Evolutionary conservation across 345 rosid genomes (phyloP), one percentile per base, ranked within the genome.

Genomic region (Corchorus olitorius): DNA sequence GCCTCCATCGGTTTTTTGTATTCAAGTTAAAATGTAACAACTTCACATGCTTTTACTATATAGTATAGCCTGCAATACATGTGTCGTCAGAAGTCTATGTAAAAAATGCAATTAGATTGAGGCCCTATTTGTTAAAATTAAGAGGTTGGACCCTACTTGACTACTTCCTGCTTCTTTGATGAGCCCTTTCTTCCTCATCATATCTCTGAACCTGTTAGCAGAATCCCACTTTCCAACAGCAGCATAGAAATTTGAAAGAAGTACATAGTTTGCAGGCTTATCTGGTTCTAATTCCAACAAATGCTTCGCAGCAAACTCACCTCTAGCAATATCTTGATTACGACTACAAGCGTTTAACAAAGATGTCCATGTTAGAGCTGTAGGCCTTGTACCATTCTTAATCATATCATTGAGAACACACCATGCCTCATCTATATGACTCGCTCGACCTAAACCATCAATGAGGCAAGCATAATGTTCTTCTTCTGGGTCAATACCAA

Each of bases 391-490:
- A 16, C 81, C 81, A 34, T 77, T 71, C 68, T 81, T 80, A 41
- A 80, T 80, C 87, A 84, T 82, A 71, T 82, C 85, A 68, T 84
- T 41, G 5, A 84, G 83, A 74, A 90, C 52, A 73, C 50, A 46
- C 97, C 97, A 92, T 19, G 79, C 86, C 74, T 90, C 88, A 37
- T 88, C 92, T 61, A 84, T 85, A 16, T 2, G 79, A 61, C 95
- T 97, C 55, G 94, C 89, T 69, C 88, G 83, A 73, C 98, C 89
- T 71, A 93, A 77, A 41, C 84, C 82, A 83, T 89, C 91, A 0
- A 93, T 86, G 81, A 90, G 84, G 80, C 91, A 88, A 37, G 87
- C 85, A 81, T 84, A 89, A 82, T 93, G 97, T 83, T 93, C 89
- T 48, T 84, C 84, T 70, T 65, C 78, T 5, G 89, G 87, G 0